Base-by-base conservation (phyloP, 768 basidiomycete species). In the Tricholoma sp. region DNA sequence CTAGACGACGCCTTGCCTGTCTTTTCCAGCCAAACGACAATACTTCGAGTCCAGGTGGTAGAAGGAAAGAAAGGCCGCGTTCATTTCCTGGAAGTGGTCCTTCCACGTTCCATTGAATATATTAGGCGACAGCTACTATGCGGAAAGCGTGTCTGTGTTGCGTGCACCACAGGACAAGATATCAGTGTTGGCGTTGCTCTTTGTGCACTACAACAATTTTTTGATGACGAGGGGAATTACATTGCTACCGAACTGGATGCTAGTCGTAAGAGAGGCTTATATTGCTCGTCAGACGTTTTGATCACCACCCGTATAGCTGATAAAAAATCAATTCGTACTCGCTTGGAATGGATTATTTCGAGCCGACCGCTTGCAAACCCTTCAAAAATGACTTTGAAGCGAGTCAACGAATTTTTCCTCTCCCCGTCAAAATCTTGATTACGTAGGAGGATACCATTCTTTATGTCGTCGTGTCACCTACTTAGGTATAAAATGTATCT, bases 281-380 rank as follows among this genome's bases (percentile, higher is more conserved):
- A 52, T 59, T 11, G 57, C 56, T 16, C 27, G 37, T n/a, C 54
- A 32, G 11, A 54, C 51, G 5, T 10, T 31, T 50, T 29, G 0
- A n/a, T 27, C 7, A 9, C 9, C n/a, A n/a, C 8, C 16, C 21
- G 19, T 19, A 67, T 19, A 67, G 70, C 59, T 19, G 78, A 75
- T 61, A 97, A 97, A 68, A 70, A 76, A 18, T 71, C 78, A 11
- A 83, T 98, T 60, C 82, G 83, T 10, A 85, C 76, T 11, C 79
- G 93, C 16, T 75, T 98, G 34, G 87, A 98, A 66, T 93, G 90
- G 91, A 83, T 98, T 50, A 88, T 94, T 57, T 76, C 86, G 18
- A 86, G 83, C 61, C 74, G 80, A 52, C 88, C 90, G 5, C 74
- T 76, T 54, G 88, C 86, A 3, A 98, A 97, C 67, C 95, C 96